A percentile compares a stretch with the other conserved stretches of the same genome.
phyloP scores from a whole-genome alignment of 441 rosid genomes.

The Gossypium gossypioides region DNA sequence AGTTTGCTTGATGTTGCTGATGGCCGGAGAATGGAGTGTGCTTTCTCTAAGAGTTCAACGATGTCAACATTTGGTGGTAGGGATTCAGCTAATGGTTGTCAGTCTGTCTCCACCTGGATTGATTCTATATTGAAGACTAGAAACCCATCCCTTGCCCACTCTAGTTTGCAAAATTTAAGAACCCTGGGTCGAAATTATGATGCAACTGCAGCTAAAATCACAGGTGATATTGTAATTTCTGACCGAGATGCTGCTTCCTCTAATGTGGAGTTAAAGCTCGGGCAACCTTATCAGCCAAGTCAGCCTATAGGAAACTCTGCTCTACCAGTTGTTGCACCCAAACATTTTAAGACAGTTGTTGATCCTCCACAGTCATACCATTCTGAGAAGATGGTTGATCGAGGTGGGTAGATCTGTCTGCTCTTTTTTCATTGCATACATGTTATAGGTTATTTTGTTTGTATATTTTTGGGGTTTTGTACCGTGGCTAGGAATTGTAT shows the following conservation, averaged over 20 bases:
- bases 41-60: conserved; percentile 21
- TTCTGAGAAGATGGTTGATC: conserved; percentile 24
- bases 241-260: conserved; percentile 28
- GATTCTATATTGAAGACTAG: conserved; percentile 22
- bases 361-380: conserved; percentile 21
- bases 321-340: conserved; percentile 20
- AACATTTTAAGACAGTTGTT: conserved; percentile 11
- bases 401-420: conserved; percentile 25
- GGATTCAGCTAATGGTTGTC: conserved; percentile 23
- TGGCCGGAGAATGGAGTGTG: conserved; percentile 17
- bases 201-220: conserved; percentile 16
- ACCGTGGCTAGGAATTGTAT: conserved; percentile 9
- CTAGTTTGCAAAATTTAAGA: conserved; percentile 21
- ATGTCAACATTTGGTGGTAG: conserved; percentile 20
- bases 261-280: conserved; percentile 45
- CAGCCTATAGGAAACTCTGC: conserved; percentile 23
- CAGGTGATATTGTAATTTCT: conserved; percentile 13
- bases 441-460: not conserved
- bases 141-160: conserved; percentile 12
- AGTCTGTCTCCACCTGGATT: conserved; percentile 17
- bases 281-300: conserved; percentile 42
- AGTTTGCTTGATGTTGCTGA: conserved; percentile 15
- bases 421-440: conserved; percentile 2
- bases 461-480: not conserved
- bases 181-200: conserved; percentile 14